Conservation (phyloP, 129 eudicot species). For the Helichrysum umbraculigerum region DNA sequence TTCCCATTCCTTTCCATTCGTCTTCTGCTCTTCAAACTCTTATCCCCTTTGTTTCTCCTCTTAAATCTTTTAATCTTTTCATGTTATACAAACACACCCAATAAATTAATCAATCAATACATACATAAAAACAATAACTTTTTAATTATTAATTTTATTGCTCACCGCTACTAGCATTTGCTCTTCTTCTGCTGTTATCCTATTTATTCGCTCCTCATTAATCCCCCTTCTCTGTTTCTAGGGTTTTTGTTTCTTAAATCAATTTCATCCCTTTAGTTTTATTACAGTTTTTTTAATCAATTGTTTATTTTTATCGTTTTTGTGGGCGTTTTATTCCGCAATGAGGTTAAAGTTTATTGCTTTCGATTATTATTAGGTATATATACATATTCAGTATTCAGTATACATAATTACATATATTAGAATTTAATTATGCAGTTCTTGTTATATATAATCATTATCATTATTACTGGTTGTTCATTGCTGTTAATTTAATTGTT, state of each 20-base stretch:
- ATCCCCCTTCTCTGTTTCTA: slow-evolving; percentile 22
- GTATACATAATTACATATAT: too few relatives aligned
- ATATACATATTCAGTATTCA: background rate
- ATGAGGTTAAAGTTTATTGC: slow-evolving; percentile 30
- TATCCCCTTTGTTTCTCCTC: background rate
- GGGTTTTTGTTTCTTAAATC: slow-evolving; percentile 31
- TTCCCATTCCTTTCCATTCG: background rate
- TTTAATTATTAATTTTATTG: background rate
- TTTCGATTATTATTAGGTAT: slow-evolving; percentile 30
- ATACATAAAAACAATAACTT: too few relatives aligned
- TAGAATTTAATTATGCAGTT: background rate
- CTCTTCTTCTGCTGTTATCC: slow-evolving; percentile 10
- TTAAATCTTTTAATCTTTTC: background rate
- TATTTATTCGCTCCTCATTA: background rate
- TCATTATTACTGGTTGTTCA: background rate
- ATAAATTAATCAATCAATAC: background rate
- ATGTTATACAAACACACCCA: background rate
- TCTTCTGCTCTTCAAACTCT: background rate
- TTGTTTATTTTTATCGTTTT: background rate
- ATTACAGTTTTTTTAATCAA: background rate
- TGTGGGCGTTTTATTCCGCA: slow-evolving; percentile 18
- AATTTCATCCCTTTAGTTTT: background rate
- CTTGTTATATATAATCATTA: background rate
- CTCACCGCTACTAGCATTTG: background rate
- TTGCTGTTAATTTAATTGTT: too few relatives aligned